These are phyloP conservation scores for Taphrina communis DNA, from an alignment of 1,139 yeast species.

Conservation along the genomic window DNA sequence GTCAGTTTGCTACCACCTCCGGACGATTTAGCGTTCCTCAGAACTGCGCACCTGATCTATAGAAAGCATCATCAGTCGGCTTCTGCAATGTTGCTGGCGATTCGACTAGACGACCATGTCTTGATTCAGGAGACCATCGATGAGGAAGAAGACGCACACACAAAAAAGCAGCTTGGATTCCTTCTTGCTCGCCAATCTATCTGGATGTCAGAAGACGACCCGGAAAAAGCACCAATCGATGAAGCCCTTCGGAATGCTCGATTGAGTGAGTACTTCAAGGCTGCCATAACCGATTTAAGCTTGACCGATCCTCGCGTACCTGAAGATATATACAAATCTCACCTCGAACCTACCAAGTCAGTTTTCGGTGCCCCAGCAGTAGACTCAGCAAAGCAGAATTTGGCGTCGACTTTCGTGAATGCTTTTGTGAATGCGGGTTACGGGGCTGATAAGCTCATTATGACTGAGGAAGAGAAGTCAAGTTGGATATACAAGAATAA, in stretches of 20 bases:
- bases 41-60: slow-evolving; percentile 90
- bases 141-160: slow-evolving; percentile 67
- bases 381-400: slow-evolving; percentile 92
- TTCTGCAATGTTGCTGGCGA: slow-evolving; percentile 87
- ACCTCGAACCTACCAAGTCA: slow-evolving; percentile 70
- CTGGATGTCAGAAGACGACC: slow-evolving; percentile 69
- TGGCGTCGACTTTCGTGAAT: slow-evolving; percentile 94
- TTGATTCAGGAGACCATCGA: slow-evolving; percentile 80
- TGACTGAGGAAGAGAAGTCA: slow-evolving; percentile 66
- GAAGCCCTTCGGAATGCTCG: slow-evolving; percentile 83
- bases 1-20: slow-evolving; percentile 96
- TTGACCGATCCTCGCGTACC: slow-evolving; percentile 89
- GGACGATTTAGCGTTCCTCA: slow-evolving; percentile 82
- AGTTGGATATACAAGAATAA: slow-evolving; percentile 92
- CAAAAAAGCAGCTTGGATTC: slow-evolving; percentile 87
- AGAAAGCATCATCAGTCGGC: slow-evolving; percentile 78
- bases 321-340: slow-evolving; percentile 91
- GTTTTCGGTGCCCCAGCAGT: slow-evolving; percentile 69
- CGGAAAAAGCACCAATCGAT: slow-evolving; percentile 63
- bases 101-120: slow-evolving; percentile 81
- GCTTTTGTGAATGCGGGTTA: slow-evolving; percentile 90
- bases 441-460: slow-evolving; percentile 78
- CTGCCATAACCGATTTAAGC: slow-evolving; percentile 84
- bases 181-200: slow-evolving; percentile 87
- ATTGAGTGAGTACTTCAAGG: slow-evolving; percentile 77